Evolutionary conservation across 371 early-diverging fungal species (phyloP), one percentile per base, ranked within the genome.

Genomic region (Mucor piriformis): DNA sequence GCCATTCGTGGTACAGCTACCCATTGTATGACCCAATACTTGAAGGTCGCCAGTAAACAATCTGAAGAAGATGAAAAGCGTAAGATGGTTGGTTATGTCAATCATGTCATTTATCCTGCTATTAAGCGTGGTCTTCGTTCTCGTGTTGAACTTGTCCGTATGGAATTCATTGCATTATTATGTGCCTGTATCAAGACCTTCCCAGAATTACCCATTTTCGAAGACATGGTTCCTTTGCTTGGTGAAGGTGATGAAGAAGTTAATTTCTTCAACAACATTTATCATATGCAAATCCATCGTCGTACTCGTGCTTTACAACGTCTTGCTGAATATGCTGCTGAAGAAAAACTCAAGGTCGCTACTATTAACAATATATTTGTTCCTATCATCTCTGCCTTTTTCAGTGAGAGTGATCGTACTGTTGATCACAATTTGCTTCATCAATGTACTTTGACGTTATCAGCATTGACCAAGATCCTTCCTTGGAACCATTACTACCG

Each of bases 221-320:
- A 70, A 18, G 92, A 90, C 55, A 76, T 94, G 88, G 73, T 74
- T 0, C 69, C 68, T 5, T 69, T 94, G 32, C 67, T 92, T 43
- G 88, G 83, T 21, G 81, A 77, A 49, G 81, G 78, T 11, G 77
- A 80, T 54, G 93, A 93, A 32, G 96, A 95, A 66, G 84, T 88
- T 42, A 92, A 83, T 67, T 94, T 96, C 67, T 96, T 96, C 71
- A 79, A 77, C 65, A 97, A 97, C 63, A 83, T 97, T 51, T 85
- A 91, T 61, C 99, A 98, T 66, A 83, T 97, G 64, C 99, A 98
- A 77, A 63, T 88, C 7, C 96, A 97, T 70, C 90, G 97, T 57
- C 92, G 98, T 54, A 61, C 86, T 13, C 87, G 94, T 51, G 94
- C 97, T 0, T 63, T 97, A 52, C 72, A 74, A 43, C 86, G 95